These are phyloP conservation scores for Starmerella apicola DNA, from an alignment of 805 yeast genomes.

Conservation along the genomic window DNA sequence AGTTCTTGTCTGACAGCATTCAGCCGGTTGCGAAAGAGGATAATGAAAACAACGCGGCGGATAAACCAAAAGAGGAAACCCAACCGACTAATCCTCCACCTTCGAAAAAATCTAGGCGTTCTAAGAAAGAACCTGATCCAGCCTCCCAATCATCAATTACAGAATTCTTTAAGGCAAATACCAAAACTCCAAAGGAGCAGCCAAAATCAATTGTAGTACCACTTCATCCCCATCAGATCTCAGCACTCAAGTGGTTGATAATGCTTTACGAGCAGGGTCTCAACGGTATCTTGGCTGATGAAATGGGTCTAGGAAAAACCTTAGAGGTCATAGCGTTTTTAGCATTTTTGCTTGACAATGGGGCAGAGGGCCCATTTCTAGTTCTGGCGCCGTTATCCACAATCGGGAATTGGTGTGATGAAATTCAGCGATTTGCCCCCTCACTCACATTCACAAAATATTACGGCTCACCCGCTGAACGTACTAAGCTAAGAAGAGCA, in stretches of 20 bases:
- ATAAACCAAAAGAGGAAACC: neutral
- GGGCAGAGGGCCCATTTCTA: conserved; percentile 72
- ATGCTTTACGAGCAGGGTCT: conserved; percentile 86
- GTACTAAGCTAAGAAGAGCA: conserved; percentile 34
- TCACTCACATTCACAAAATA: conserved; percentile 44
- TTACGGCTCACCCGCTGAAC: conserved; percentile 48
- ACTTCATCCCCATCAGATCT: conserved; percentile 74
- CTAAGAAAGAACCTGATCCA: neutral
- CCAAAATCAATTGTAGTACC: conserved; percentile 45
- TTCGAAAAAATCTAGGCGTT: neutral
- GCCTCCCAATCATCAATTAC: neutral
- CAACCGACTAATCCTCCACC: neutral
- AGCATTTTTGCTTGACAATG: conserved; percentile 65
- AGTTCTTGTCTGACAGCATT: conserved; percentile 71
- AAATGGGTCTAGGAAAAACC: conserved; percentile 95
- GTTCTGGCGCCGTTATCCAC: conserved; percentile 93
- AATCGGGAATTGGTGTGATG: conserved; percentile 71
- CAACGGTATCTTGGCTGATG: conserved; percentile 92
- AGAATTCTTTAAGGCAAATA: conserved; percentile 7
- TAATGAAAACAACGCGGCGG: conserved; percentile 20
- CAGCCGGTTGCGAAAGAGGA: conserved; percentile 3
- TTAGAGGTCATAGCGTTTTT: conserved; percentile 73
- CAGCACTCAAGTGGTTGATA: conserved; percentile 83
- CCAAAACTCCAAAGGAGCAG: conserved; percentile 30
- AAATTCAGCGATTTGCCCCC: conserved; percentile 65